Percentiles rank a stretch among this genome's conserved stretches.
Evolutionary conservation across 306 rosid genomes (phyloP).

Genomic region (Oemleria cerasiformis): DNA sequence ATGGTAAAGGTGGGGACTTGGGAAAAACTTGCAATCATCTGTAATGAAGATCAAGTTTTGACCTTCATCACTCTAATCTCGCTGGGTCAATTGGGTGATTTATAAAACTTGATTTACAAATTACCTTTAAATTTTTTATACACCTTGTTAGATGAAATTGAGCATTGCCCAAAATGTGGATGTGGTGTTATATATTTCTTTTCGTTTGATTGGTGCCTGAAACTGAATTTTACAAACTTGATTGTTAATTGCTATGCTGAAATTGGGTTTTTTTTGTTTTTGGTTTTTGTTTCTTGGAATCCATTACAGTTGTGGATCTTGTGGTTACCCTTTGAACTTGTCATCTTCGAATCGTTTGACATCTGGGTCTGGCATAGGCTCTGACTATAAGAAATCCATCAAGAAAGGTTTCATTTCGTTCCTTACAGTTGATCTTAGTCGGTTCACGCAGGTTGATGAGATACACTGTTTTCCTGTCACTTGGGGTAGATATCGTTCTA

Average conservation of each 20-base stretch:
- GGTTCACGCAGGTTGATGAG: constrained; percentile 65
- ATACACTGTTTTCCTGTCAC: constrained; percentile 48
- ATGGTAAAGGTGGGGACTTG: not conserved
- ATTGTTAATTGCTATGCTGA: constrained; percentile 13
- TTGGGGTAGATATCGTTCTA: constrained; percentile 41
- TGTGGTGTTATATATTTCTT: constrained; percentile 5
- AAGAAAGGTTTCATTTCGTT: constrained; percentile 54
- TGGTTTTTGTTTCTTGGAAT: constrained; percentile 1
- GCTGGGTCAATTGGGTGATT: not conserved
- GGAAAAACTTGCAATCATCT: not conserved
- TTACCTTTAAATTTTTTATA: not conserved
- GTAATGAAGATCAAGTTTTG: not conserved
- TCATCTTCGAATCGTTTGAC: constrained; percentile 55
- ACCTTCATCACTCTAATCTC: constrained; percentile 8
- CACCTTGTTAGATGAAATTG: not conserved
- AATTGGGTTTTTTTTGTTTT: not conserved
- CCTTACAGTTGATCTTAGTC: constrained; percentile 53
- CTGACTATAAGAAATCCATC: constrained; percentile 45
- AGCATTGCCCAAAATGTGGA: constrained; percentile 1
- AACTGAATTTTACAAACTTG: constrained; percentile 1
- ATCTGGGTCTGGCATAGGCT: constrained; percentile 50
- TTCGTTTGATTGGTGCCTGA: constrained; percentile 17
- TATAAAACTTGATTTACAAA: not conserved
- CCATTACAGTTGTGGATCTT: constrained; percentile 57
- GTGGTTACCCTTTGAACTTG: constrained; percentile 65